Conservation (phyloP, 176 grass and related monocot genomes). For the Neostapfia colusana region DNA sequence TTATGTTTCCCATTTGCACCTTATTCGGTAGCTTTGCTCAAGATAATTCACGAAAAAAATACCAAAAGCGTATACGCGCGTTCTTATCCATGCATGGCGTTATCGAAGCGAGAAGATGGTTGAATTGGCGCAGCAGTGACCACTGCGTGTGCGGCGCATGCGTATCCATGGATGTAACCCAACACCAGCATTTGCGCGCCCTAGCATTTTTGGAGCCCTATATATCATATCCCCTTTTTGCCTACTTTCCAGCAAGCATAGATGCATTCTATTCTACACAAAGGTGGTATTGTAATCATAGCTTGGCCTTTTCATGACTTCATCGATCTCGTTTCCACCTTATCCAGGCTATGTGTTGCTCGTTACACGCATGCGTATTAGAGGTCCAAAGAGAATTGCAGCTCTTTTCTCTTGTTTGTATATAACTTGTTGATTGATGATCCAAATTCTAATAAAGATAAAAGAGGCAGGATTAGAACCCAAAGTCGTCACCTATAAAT, state of each 20-base stretch:
- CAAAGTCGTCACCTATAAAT: no score
- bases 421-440: no score
- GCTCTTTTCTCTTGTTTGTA: not conserved
- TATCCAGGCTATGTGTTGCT: constrained; percentile 1
- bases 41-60: not conserved
- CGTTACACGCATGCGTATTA: not conserved
- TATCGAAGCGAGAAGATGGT: not conserved
- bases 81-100: not conserved
- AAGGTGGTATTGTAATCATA: constrained; percentile 27
- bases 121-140: constrained; percentile 3
- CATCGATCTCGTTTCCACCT: not conserved
- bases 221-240: constrained; percentile 1
- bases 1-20: not conserved
- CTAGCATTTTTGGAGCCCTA: constrained; percentile 29
- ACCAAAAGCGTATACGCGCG: not conserved
- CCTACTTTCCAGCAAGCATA: not conserved
- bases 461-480: no score
- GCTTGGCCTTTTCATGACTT: not conserved
- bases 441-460: no score
- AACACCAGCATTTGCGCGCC: not conserved
- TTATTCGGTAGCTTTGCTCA: not conserved
- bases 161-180: constrained; percentile 20
- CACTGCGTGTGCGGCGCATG: not conserved
- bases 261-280: constrained; percentile 18
- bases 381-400: not conserved